Percentiles rank a stretch among this genome's conserved stretches.
These are phyloP conservation scores for Arxiozyma slooffiae DNA, from an alignment of 1,139 yeast species.

Conservation along the genomic window DNA sequence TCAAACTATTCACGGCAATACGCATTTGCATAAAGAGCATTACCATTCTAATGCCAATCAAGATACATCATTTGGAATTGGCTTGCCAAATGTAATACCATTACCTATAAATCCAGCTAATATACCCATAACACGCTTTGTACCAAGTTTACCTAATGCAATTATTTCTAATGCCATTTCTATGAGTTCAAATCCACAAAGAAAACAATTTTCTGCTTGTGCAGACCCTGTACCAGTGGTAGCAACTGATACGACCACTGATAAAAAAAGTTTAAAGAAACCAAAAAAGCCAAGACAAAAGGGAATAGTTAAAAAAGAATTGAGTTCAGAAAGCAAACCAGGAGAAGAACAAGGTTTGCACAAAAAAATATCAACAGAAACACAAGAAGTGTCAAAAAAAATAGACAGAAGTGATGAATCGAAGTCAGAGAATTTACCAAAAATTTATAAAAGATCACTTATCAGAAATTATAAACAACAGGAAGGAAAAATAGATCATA, in stretches of 20 bases:
- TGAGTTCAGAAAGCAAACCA: conserved; percentile 26
- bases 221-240: background rate
- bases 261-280: conserved; percentile 19
- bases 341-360: conserved; percentile 24
- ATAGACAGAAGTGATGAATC: conserved; percentile 23
- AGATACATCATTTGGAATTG: background rate
- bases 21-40: background rate
- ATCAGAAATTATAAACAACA: conserved; percentile 61
- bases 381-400: conserved; percentile 28
- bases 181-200: background rate
- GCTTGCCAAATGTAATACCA: background rate
- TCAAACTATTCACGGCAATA: background rate
- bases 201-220: background rate
- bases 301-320: conserved; percentile 30
- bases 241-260: conserved; percentile 12
- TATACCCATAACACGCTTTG: background rate
- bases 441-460: conserved; percentile 38
- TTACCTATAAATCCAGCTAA: background rate
- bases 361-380: conserved; percentile 27
- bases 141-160: conserved; percentile 2
- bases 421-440: conserved; percentile 26
- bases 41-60: background rate
- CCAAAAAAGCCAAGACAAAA: conserved; percentile 29
- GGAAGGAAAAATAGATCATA: conserved; percentile 44
- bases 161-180: background rate